Base-by-base conservation (phyloP, 176 grass and related monocot species). In the Carex kokanica region DNA sequence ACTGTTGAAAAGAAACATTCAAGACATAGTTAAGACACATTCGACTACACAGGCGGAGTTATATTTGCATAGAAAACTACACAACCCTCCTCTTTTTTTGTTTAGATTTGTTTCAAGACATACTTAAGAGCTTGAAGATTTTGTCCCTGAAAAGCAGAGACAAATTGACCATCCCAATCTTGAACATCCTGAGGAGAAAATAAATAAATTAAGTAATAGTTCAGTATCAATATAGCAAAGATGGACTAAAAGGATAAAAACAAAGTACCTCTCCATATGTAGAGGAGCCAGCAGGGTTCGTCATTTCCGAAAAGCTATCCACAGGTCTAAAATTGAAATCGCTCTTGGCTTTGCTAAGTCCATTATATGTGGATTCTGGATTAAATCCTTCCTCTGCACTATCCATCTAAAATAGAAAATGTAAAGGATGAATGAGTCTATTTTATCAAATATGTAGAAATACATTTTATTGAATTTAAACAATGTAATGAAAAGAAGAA, bases 41-140 rank as follows among this genome's bases (percentile, higher is more conserved):
- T 38, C 36, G 5, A 38, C 36, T 38, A 38, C 36, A 38, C 36
- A 5, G 36, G 36, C 36, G 5, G 5, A 38, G 36, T 38, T 38
- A 38, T 38, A 38, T 38, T 38, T 38, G 36, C 36, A 38, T 38
- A 38, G 36, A 38, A 38, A 38, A 38, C 36, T 38, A 38, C 36
- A 38, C 36, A 38, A 38, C 36, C 36, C 4, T 38, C 36, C 36
- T 34, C 32, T 38, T 6, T 38, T 38, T 38, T 38, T 38, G 36
- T 38, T 38, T 38, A 5, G 36, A 38, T 38, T 38, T 38, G 36
- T 38, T 38, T 38, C 24, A 2, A 80, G 13, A 82, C 85, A 83
- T 89, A 99, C 96, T 95, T 95, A 54, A 99, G 88, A 83, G 93
- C 96, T 82, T 99, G 84, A 64, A 99, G 93, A 87, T 92, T 91